These are phyloP conservation scores for Calocera cornea DNA, from an alignment of 768 basidiomycete genomes.

Conservation along the genomic window DNA sequence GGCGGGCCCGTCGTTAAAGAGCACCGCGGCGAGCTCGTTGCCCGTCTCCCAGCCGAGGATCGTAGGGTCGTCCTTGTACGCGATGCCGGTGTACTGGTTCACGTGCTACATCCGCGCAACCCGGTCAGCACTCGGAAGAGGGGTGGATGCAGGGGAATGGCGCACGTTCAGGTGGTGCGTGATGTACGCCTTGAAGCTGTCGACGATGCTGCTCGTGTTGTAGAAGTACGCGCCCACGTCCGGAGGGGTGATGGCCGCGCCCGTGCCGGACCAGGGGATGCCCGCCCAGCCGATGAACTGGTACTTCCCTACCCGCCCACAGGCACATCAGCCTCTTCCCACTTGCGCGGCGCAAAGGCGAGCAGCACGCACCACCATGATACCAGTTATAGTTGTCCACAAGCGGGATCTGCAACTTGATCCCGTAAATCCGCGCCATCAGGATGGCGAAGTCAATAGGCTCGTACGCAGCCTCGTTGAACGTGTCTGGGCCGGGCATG, in stretches of 20 bases:
- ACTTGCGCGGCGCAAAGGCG: background rate
- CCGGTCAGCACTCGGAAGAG: constrained; percentile 2
- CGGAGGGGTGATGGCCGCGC: constrained; percentile 19
- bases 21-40: constrained; percentile 20
- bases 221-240: constrained; percentile 21
- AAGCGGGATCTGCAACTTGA: constrained; percentile 15
- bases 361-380: background rate
- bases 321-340: too few species aligned
- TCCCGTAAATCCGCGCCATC: constrained; percentile 18
- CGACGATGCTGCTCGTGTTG: constrained; percentile 15
- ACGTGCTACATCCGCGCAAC: constrained; percentile 15
- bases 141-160: background rate
- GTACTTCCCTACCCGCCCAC: constrained; percentile 23
- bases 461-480: constrained; percentile 21
- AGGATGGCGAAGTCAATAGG: constrained; percentile 23
- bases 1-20: constrained; percentile 19
- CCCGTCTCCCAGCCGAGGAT: constrained; percentile 23
- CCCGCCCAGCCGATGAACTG: constrained; percentile 21
- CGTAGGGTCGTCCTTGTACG: constrained; percentile 21
- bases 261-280: constrained; percentile 12
- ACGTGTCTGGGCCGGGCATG: constrained; percentile 17
- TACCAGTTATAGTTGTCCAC: constrained; percentile 10
- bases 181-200: constrained; percentile 21
- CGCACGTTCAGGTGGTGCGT: constrained; percentile 17
- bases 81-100: constrained; percentile 21